These are phyloP conservation scores for Scedosporium aurantiacum DNA, from an alignment of 2,329 filamentous ascomycete species.

Conservation along the genomic window DNA sequence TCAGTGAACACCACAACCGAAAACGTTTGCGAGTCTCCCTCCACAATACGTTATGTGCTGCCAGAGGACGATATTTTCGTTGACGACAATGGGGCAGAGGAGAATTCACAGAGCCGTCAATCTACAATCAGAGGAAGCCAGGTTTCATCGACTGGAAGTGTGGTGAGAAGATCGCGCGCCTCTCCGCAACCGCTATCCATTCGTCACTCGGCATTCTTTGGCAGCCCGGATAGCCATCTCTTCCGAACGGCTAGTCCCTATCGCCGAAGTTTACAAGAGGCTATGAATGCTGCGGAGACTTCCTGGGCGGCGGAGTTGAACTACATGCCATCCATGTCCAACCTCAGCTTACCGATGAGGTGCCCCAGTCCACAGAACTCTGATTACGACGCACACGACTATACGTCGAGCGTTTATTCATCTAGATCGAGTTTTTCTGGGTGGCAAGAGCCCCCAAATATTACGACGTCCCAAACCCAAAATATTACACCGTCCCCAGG, in stretches of 20 bases:
- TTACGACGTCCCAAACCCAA: neutral
- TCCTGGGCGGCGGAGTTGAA: neutral
- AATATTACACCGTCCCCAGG: neutral
- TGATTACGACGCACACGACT: neutral
- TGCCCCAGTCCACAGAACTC: neutral
- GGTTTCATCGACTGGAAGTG: constrained; percentile 1
- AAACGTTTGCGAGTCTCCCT: neutral
- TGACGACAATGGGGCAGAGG: neutral
- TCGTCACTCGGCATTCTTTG: neutral
- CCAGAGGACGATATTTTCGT: constrained; percentile 10
- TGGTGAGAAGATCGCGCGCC: neutral
- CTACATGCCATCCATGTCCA: constrained; percentile 4
- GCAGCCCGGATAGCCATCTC: neutral
- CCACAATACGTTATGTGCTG: constrained; percentile 16
- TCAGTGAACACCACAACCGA: constrained; percentile 1
- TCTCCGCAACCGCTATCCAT: neutral
- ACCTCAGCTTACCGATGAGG: neutral
- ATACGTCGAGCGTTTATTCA: constrained; percentile 5
- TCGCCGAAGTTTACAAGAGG: constrained; percentile 2
- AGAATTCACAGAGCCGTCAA: neutral
- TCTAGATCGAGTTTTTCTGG: neutral
- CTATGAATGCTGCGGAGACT: neutral
- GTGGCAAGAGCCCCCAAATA: neutral
- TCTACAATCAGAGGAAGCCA: neutral
- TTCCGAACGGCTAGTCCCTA: constrained; percentile 3